phyloP scores from a whole-genome alignment of 768 basidiomycete genomes.

The Hygrophorus pudorinus region DNA sequence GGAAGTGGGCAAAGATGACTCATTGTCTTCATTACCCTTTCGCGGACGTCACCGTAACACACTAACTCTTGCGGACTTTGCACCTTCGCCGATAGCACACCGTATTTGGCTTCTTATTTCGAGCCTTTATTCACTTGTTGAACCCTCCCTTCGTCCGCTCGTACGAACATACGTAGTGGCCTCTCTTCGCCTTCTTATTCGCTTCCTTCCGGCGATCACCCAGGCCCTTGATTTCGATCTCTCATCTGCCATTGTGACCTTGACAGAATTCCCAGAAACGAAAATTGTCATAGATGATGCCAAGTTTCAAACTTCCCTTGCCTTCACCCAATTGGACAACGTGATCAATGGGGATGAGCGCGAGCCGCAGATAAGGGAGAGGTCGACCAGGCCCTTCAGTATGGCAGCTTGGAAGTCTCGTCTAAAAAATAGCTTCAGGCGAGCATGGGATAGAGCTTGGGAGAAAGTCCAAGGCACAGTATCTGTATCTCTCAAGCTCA shows the following conservation, averaged over 20 bases:
- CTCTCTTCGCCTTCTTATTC: slow-evolving; percentile 47
- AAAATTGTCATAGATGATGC: slow-evolving; percentile 42
- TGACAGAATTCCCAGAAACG: slow-evolving; percentile 40
- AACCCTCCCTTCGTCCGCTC: slow-evolving; percentile 54
- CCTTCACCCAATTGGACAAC: slow-evolving; percentile 42
- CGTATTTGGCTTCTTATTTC: slow-evolving; percentile 29
- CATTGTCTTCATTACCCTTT: slow-evolving; percentile 12
- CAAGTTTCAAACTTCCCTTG: slow-evolving; percentile 42
- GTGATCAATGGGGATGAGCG: slow-evolving; percentile 15
- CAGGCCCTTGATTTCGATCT: slow-evolving; percentile 62
- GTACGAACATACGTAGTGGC: slow-evolving; percentile 46
- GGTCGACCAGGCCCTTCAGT: slow-evolving; percentile 27
- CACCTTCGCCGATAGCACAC: slow-evolving; percentile 34
- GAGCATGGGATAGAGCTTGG: slow-evolving; percentile 63
- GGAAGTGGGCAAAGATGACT: slow-evolving; percentile 30
- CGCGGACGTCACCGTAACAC: slow-evolving; percentile 28
- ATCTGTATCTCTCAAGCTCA: slow-evolving; percentile 38
- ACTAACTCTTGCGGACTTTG: slow-evolving; percentile 38
- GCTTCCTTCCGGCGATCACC: slow-evolving; percentile 57
- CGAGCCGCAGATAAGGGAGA: slow-evolving; percentile 13
- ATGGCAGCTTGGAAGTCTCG: slow-evolving; percentile 59
- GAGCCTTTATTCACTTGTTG: slow-evolving; percentile 34
- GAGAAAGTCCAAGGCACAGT: slow-evolving; percentile 52
- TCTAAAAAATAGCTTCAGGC: slow-evolving; percentile 45
- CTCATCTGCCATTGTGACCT: slow-evolving; percentile 41